Base-by-base conservation (phyloP, 345 rosid genomes). In the Conringia planisiliqua region DNA sequence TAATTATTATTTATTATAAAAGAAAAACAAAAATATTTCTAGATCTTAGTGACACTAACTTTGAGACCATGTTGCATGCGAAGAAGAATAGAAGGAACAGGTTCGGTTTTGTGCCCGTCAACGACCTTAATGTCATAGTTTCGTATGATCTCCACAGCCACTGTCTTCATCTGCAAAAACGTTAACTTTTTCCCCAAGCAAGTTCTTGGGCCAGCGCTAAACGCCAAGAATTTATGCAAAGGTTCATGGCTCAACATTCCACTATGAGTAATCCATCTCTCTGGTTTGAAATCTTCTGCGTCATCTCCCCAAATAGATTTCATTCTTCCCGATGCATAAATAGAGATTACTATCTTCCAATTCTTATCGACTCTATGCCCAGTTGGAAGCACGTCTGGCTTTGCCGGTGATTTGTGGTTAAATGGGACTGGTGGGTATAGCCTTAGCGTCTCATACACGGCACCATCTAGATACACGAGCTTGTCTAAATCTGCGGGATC, bases 341-440 rank as follows among this genome's bases (percentile, higher is more conserved):
- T 55, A 29, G 61, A 27, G 14, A 54, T 54, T 8, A 54, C 35
- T 55, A 55, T 29, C 61, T 55, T 55, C 38, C 38, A 55, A 8
- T 30, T 55, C 12, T 55, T n/a, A 55, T 55, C 38, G 61, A 55
- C 61, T 55, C 38, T 55, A 55, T 55, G 38, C 38, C 60, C 60
- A 55, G 38, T 55, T 30, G 61, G 61, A 29, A 55, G 61, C 61
- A 55, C 61, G 61, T 55, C 60, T 30, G 61, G 61, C 20, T 55
- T 29, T 55, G 61, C 61, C 5, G 61, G 61, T 30, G 61, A 55
- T 33, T 55, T 55, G 54, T 33, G 78, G n/a, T 76, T 29, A 27
- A 76, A 72, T 3, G 83, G 81, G 43, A 81, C 71, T 3, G 78
- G 70, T 27, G 83, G 83, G 43, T 72, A 81, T 11, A 83, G 72